Evolutionary conservation across 495 filamentous ascomycete genomes (phyloP).

Genomic region (Aspergillus diversus): DNA sequence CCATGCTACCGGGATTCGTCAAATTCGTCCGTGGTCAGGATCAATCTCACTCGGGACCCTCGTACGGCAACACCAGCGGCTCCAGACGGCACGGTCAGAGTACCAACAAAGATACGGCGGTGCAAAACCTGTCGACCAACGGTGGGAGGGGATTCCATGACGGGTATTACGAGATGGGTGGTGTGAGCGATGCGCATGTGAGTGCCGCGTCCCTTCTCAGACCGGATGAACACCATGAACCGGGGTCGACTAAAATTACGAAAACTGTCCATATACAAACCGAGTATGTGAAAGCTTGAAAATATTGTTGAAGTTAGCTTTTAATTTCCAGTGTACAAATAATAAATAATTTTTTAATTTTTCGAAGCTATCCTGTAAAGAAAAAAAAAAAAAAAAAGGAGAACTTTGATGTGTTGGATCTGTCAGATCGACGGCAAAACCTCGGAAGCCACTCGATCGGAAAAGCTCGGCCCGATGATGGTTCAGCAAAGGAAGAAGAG

Average conservation of each 20-base stretch:
- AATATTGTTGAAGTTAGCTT: too few relatives aligned
- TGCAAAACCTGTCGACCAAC: neutral
- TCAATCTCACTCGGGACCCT: neutral
- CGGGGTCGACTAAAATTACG: neutral
- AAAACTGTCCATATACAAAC: constrained; percentile 6
- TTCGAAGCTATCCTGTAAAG: too few relatives aligned
- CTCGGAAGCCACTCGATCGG: too few relatives aligned
- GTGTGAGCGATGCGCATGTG: neutral
- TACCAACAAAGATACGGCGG: neutral
- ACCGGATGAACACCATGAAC: neutral
- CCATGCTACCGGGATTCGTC: neutral
- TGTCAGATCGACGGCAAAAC: too few relatives aligned
- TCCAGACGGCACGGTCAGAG: neutral
- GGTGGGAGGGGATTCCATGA: neutral
- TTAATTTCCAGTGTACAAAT: too few relatives aligned
- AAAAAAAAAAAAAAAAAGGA: too few relatives aligned
- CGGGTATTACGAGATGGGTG: neutral
- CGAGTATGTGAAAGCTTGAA: neutral
- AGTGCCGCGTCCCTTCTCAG: neutral
- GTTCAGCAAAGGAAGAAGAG: too few relatives aligned
- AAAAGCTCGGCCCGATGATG: too few relatives aligned
- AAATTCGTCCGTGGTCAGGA: neutral
- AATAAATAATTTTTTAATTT: too few relatives aligned
- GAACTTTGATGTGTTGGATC: too few relatives aligned
- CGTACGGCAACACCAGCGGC: neutral